Percentiles rank a stretch among this genome's conserved stretches.
phyloP scores from a whole-genome alignment of 306 rosid species.

The Sechiopsis laciniata region DNA sequence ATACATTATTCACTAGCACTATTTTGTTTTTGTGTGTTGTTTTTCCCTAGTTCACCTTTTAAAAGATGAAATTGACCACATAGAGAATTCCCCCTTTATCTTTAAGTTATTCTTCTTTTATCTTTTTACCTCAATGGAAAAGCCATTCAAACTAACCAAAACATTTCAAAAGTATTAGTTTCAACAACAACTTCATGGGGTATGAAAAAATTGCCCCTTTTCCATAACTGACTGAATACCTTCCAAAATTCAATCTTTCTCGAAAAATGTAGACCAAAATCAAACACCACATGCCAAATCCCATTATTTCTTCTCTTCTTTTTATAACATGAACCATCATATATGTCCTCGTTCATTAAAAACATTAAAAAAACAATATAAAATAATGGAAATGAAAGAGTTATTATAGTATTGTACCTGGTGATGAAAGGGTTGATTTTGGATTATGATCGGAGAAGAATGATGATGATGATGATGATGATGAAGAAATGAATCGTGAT shows the following conservation, averaged over 20 bases:
- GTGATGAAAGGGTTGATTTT: conserved; percentile 49
- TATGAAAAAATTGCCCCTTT: background rate
- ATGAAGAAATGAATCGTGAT: conserved; percentile 56
- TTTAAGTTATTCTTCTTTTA: background rate
- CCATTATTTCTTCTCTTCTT: background rate
- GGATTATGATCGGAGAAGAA: conserved; percentile 60
- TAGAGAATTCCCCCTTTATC: background rate
- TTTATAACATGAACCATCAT: background rate
- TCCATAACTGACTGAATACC: background rate
- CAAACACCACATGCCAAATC: background rate
- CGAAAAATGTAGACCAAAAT: conserved; percentile 1
- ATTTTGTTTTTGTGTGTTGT: no score
- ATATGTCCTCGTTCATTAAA: no score
- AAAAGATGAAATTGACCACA: background rate
- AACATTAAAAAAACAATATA: background rate
- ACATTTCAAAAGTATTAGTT: background rate
- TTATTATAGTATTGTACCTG: conserved; percentile 36
- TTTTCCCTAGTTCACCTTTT: no score
- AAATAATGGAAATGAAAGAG: background rate
- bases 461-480: conserved; percentile 38
- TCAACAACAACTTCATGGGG: background rate
- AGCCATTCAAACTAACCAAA: conserved; percentile 8
- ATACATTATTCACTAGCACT: no score
- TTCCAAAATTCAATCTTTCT: conserved; percentile 22
- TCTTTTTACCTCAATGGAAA: conserved; percentile 1